These are phyloP conservation scores for Tylopilus vinaceipallidus DNA, from an alignment of 768 basidiomycete genomes.

Conservation along the genomic window DNA sequence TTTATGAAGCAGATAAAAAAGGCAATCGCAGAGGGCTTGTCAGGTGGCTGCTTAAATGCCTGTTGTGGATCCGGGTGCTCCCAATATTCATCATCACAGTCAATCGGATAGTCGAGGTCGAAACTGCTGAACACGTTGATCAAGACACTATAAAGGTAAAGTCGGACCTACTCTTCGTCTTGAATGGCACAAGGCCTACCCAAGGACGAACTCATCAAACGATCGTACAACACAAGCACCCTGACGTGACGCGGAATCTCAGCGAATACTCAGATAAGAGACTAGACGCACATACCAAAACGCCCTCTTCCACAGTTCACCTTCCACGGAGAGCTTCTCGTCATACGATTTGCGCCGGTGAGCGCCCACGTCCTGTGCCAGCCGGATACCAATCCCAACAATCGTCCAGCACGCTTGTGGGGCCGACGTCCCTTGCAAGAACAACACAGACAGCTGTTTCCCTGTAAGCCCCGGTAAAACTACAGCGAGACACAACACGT, in stretches of 20 bases:
- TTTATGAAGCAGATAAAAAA: slow-evolving; percentile 54
- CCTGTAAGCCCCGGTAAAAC: slow-evolving; percentile 6
- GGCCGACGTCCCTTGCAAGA: slow-evolving; percentile 54
- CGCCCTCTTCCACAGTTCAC: slow-evolving; percentile 59
- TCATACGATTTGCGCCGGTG: slow-evolving; percentile 41
- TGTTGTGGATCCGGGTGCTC: slow-evolving; percentile 44
- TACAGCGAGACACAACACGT: slow-evolving; percentile 20
- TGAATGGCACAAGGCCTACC: slow-evolving; percentile 68
- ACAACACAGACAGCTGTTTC: slow-evolving; percentile 50
- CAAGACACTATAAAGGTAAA: background rate
- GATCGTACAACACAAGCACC: slow-evolving; percentile 32
- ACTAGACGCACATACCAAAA: slow-evolving; percentile 38
- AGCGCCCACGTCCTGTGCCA: slow-evolving; percentile 59
- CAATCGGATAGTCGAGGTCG: slow-evolving; percentile 59
- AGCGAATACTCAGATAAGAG: background rate
- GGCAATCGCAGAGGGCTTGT: slow-evolving; percentile 52
- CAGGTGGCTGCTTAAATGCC: slow-evolving; percentile 61
- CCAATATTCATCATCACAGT: slow-evolving; percentile 73
- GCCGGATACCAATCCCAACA: slow-evolving; percentile 57
- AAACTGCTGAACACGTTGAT: slow-evolving; percentile 40
- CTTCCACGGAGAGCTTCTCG: slow-evolving; percentile 39
- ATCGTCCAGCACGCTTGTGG: slow-evolving; percentile 69
- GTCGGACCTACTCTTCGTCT: slow-evolving; percentile 61
- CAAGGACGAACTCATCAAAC: slow-evolving; percentile 43
- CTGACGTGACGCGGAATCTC: slow-evolving; percentile 10